Evolutionary conservation across 495 filamentous ascomycete genomes (phyloP), one percentile per base, ranked within the genome.

Genomic region (Daldinia caldariorum): DNA sequence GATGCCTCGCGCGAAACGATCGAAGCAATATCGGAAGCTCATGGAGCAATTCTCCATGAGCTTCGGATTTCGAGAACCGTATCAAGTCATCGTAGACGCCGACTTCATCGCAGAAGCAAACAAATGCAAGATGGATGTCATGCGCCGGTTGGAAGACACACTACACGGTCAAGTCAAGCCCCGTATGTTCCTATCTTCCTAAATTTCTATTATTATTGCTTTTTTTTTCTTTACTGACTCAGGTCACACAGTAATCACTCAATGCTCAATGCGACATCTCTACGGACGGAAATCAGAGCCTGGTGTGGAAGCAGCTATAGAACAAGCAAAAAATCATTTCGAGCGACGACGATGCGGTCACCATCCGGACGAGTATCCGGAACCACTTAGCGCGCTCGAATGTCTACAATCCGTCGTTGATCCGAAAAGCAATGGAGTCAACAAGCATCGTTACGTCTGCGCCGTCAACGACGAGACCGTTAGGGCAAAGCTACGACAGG

Each of bases 11-110:
- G 94, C 92, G 63, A 97, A 97, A 79, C 89, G 95, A 67, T 90
- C 91, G 6, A 99, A 97, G 83, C 91, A 93, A 77, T 99, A 98
- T 80, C 90, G 92, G 75, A 97, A 97, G 88, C 86, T 97, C 63
- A 97, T 99, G 93, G 88, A 92, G 71, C 89, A 94, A 74, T 98
- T 93, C 87, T 87, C 88, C 74, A 82, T 93, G 66, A 87, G 84
- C 53, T 96, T 94, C 70, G 89, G 90, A 22, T 97, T 97, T 78
- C 92, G 94, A 61, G 91, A 94, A 76, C 93, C 94, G 6, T 98
- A 97, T 77, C 94, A 98, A 82, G 90, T 98, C 16, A 86, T 98
- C 38, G 87, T 95, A 53, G 94, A 97, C 74, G 89, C 93, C 26
- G 89, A 91, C 56, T 89, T 97, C 61, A 83, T 97, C 32, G 84